A percentile compares a stretch with the other conserved stretches of the same genome.
Conservation (phyloP, 1,284 basidiomycete genomes). For the Tilletia setariae region DNA sequence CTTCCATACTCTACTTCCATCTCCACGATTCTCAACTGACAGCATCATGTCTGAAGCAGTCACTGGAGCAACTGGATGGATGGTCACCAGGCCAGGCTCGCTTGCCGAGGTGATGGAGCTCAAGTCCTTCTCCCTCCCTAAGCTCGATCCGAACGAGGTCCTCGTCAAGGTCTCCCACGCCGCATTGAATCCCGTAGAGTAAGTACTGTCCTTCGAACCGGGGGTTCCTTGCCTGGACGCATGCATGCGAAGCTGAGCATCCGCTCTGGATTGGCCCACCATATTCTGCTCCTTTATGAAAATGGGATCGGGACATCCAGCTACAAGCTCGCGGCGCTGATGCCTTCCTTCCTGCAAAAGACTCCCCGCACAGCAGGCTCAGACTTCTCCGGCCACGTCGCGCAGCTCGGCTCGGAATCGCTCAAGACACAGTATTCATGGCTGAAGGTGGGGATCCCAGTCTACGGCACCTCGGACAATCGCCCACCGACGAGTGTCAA, state of each 20-base stretch:
- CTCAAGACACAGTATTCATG: not conserved
- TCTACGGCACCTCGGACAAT: not conserved
- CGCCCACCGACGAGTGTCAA: not conserved
- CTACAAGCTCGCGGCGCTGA: slow-evolving; percentile 16
- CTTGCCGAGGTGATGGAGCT: not conserved
- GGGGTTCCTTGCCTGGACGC: no score
- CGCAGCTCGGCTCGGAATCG: not conserved
- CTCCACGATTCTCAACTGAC: no score
- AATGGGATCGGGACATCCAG: no score
- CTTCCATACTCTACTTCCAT: no score
- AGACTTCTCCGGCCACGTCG: slow-evolving; percentile 20
- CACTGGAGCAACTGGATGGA: no score
- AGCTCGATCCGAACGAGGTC: slow-evolving; percentile 17
- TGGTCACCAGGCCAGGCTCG: not conserved
- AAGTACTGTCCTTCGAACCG: no score
- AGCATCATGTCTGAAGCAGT: no score
- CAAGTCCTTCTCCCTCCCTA: not conserved
- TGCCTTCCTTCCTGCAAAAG: slow-evolving; percentile 19
- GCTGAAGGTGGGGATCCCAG: not conserved
- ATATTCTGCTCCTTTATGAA: no score
- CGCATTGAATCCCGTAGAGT: slow-evolving; percentile 23
- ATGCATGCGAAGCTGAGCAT: no score
- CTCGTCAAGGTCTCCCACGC: slow-evolving; percentile 20
- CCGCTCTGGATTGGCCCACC: no score
- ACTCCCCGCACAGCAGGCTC: slow-evolving; percentile 18